A percentile compares a stretch with the other conserved stretches of the same genome.
Evolutionary conservation across 352 stramenopile species (phyloP).

Genomic region (Pythium dissotocum): DNA sequence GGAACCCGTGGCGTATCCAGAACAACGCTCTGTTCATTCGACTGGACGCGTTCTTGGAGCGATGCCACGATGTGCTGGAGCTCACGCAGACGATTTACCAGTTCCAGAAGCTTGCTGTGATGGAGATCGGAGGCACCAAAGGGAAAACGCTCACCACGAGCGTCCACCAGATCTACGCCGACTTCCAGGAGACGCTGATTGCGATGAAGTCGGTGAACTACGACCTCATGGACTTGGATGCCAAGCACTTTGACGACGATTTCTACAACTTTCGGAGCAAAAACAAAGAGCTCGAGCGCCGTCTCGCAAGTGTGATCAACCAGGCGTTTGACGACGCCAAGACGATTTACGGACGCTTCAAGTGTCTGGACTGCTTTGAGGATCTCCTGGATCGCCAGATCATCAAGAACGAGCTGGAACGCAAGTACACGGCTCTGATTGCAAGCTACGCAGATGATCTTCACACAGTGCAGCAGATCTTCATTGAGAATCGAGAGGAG

Average conservation of each 20-base stretch:
- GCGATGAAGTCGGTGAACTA: conserved; percentile 84
- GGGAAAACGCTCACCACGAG: conserved; percentile 91
- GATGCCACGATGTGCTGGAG: conserved; percentile 91
- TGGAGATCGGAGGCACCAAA: conserved; percentile 93
- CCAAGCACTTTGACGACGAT: conserved; percentile 90
- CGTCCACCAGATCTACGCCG: conserved; percentile 86
- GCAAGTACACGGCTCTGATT: conserved; percentile 83
- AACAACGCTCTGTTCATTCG: conserved; percentile 92
- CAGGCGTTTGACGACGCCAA: conserved; percentile 93
- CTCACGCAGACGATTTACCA: conserved; percentile 89
- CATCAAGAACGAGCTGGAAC: conserved; percentile 89
- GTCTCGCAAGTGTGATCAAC: conserved; percentile 87
- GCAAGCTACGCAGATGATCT: conserved; percentile 81
- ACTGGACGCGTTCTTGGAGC: conserved; percentile 89
- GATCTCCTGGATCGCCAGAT: conserved; percentile 82
- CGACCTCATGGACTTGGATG: conserved; percentile 89
- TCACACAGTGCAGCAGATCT: conserved; percentile 87
- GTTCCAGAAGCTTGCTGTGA: conserved; percentile 85
- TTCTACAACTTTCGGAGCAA: conserved; percentile 90
- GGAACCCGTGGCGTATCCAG: conserved; percentile 90
- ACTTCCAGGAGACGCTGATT: conserved; percentile 81
- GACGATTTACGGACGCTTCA: conserved; percentile 86
- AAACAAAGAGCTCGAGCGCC: conserved; percentile 88
- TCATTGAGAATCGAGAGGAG: conserved; percentile 82
- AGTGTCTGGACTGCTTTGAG: conserved; percentile 92